Evolutionary conservation across 2,329 filamentous ascomycete species (phyloP).

Genomic region (Ophiostoma ulmi): DNA sequence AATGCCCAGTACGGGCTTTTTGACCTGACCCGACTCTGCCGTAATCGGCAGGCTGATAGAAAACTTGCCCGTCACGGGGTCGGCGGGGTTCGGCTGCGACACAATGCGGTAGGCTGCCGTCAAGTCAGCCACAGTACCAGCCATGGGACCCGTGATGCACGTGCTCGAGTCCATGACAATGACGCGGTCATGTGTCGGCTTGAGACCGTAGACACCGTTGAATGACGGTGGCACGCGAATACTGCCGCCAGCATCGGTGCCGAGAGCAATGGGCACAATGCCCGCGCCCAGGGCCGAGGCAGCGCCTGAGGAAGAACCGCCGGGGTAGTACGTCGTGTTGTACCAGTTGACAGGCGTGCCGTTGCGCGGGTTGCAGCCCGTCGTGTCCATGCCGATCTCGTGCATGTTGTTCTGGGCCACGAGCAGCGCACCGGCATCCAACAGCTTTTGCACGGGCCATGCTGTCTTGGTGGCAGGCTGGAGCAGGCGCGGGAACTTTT

Average conservation of each 20-base stretch:
- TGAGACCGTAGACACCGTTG: conserved; percentile 77
- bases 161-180: conserved; percentile 50
- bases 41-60: conserved; percentile 31
- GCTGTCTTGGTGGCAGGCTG: conserved; percentile 50
- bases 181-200: conserved; percentile 68
- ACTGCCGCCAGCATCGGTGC: conserved; percentile 68
- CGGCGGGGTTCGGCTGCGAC: conserved; percentile 62
- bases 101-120: conserved; percentile 78
- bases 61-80: conserved; percentile 59
- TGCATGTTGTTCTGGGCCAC: conserved; percentile 77
- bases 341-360: conserved; percentile 75
- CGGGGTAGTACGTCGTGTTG: conserved; percentile 70
- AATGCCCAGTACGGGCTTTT: conserved; percentile 58
- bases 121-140: conserved; percentile 69
- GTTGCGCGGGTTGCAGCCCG: conserved; percentile 71
- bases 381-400: conserved; percentile 74
- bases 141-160: conserved; percentile 68
- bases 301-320: conserved; percentile 73
- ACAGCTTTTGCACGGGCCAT: conserved; percentile 67
- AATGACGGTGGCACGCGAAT: conserved; percentile 69
- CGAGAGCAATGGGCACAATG: conserved; percentile 68
- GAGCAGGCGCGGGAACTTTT: conserved; percentile 47
- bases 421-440: conserved; percentile 69
- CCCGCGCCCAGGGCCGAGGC: conserved; percentile 66
- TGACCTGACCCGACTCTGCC: conserved; percentile 31